Evolutionary conservation across 176 grass and related monocot genomes (phyloP).

Genomic region (Zea luxurians): DNA sequence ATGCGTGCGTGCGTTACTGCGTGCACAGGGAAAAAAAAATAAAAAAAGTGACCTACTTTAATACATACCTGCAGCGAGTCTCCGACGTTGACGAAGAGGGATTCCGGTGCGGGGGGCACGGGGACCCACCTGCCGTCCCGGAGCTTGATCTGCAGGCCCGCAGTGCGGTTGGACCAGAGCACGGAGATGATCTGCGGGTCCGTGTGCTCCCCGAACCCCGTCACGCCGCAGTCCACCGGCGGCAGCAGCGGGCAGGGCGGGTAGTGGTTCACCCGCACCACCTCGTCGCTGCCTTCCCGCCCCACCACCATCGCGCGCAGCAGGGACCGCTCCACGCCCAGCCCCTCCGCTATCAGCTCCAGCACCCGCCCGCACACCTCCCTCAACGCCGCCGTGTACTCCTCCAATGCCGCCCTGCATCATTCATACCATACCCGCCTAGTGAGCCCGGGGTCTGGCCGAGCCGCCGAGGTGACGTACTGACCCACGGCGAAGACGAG

Average conservation of each 20-base stretch:
- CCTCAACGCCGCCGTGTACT: slow-evolving; percentile 55
- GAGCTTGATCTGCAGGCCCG: slow-evolving; percentile 70
- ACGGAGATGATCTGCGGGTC: slow-evolving; percentile 93
- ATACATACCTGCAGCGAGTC: slow-evolving; percentile 66
- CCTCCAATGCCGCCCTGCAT: slow-evolving; percentile 46
- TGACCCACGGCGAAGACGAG: not conserved
- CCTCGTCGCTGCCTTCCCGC: slow-evolving; percentile 45
- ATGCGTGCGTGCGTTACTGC: too few species aligned
- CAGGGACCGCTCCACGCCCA: slow-evolving; percentile 33
- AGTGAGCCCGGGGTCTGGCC: too few species aligned
- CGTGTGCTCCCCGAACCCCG: slow-evolving; percentile 94
- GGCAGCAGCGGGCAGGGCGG: slow-evolving; percentile 50
- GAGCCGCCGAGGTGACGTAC: too few species aligned
- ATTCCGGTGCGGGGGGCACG: slow-evolving; percentile 55
- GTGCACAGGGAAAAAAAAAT: too few species aligned
- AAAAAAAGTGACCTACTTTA: too few species aligned
- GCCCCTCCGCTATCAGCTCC: slow-evolving; percentile 71
- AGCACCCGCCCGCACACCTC: slow-evolving; percentile 56
- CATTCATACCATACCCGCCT: too few species aligned
- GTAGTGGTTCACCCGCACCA: slow-evolving; percentile 85
- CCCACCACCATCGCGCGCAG: slow-evolving; percentile 56
- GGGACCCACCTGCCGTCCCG: slow-evolving; percentile 69
- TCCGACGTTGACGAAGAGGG: slow-evolving; percentile 89
- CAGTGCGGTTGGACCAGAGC: slow-evolving; percentile 71
- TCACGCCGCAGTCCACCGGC: slow-evolving; percentile 45